These are phyloP conservation scores for Phytophthora kernoviae DNA, from an alignment of 352 stramenopile genomes.

Conservation along the genomic window DNA sequence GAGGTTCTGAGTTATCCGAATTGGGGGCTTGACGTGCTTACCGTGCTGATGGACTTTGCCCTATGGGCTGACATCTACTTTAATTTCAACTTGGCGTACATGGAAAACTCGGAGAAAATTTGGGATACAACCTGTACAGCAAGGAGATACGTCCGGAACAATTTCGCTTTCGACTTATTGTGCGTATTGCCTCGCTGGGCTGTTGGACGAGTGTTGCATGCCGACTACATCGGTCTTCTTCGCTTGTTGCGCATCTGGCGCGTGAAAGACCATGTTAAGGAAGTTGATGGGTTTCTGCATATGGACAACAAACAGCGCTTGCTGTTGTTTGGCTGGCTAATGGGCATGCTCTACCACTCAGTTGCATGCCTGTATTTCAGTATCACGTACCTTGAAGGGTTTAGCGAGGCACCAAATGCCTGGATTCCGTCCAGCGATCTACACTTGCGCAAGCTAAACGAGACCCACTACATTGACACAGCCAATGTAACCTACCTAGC, in stretches of 20 bases:
- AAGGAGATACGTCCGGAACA: constrained; percentile 33
- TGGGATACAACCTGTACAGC: constrained; percentile 41
- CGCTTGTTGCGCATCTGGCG: constrained; percentile 47
- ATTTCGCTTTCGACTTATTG: constrained; percentile 47
- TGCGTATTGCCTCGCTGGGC: constrained; percentile 52
- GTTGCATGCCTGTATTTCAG: constrained; percentile 69
- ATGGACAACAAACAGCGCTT: constrained; percentile 54
- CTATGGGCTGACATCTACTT: constrained; percentile 58
- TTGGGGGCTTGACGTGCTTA: constrained; percentile 41
- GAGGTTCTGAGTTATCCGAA: constrained; percentile 27
- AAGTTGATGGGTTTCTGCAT: constrained; percentile 52
- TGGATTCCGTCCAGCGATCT: constrained; percentile 65
- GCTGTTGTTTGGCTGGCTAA: constrained; percentile 51
- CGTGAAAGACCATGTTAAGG: constrained; percentile 39
- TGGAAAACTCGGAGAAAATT: constrained; percentile 67
- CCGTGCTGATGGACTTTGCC: constrained; percentile 42
- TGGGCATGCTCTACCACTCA: constrained; percentile 64
- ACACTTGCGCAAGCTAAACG: constrained; percentile 40
- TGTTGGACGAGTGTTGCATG: constrained; percentile 19
- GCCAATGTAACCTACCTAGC: constrained; percentile 24
- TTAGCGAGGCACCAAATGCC: constrained; percentile 37
- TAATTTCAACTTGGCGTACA: constrained; percentile 62
- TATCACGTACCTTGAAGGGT: constrained; percentile 62
- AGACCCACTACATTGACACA: constrained; percentile 32
- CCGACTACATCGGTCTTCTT: constrained; percentile 33